Base-by-base conservation (phyloP, 225 moss, liverwort and hornwort species). In the Climacium dendroides region DNA sequence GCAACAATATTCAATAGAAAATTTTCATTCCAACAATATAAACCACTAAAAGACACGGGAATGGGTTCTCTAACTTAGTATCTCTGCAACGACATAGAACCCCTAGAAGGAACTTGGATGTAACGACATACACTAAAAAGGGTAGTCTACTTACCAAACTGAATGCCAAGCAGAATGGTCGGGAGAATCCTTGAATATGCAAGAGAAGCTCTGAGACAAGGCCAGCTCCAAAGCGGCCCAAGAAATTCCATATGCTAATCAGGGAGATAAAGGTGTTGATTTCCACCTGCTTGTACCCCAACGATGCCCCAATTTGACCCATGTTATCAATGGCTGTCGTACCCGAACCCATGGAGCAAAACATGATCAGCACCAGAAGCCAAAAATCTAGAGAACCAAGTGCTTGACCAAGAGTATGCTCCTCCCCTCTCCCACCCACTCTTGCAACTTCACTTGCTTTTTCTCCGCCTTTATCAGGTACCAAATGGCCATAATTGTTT, bases 171-270 rank as follows among this genome's bases (percentile, higher is more conserved):
- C 89, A 92, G 58, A 90, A 79, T 12, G 95, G 92, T 90, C 96
- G 90, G 22, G 94, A 87, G 30, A 92, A 87, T 54, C 87, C 90
- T 85, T 91, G 91, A 18, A 64, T 60, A 35, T 92, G 94, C 80
- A 94, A 82, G 79, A 91, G 94, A 61, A 91, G 58, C 80, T 96
- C 96, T 2, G 95, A 95, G 73, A 90, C 50, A 24, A 89, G 72
- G 43, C 96, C 96, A 55, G 91, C 93, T 72, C 95, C 95, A 50
- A 94, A 88, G 53, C 96, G 92, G 34, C 96, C 96, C 35, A 94
- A 28, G 87, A 96, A 96, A 78, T 96, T 96, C 96, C 95, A 94
- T 54, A 96, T 93, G 90, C 96, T 94, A 87, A 94, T 91, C 61
- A 96, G 75, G 43, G 95, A 93, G 29, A 94, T 88, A 53, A 96